Percentiles rank a stretch among this genome's conserved stretches.
phyloP scores from a whole-genome alignment of 23 red algal genomes.

The Gracilaria caudata region DNA sequence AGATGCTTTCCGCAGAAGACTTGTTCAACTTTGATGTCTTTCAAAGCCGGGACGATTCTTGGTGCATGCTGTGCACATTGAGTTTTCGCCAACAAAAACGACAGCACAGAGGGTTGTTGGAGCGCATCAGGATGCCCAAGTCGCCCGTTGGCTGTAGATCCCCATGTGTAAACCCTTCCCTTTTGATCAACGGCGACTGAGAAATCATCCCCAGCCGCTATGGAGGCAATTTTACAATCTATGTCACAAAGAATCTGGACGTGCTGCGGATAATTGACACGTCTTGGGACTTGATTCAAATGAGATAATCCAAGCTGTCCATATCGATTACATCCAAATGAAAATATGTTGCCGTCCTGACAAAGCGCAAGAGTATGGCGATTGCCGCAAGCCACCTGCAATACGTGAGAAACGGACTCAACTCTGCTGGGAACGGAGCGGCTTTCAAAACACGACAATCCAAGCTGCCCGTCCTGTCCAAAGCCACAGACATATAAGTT shows the following conservation, averaged over 20 bases:
- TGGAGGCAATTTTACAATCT: not conserved
- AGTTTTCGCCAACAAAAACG: not conserved
- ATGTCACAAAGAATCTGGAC: not conserved
- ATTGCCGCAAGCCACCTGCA: conserved; percentile 34
- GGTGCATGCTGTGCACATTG: conserved; percentile 10
- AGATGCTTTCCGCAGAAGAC: conserved; percentile 30
- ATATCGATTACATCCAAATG: conserved; percentile 41
- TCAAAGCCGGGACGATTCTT: conserved; percentile 22
- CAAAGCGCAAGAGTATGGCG: conserved; percentile 30
- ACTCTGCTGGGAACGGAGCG: not conserved
- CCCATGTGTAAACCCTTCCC: conserved; percentile 61
- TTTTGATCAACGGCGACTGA: conserved; percentile 48
- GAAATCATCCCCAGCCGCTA: conserved; percentile 61
- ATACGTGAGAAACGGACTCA: not conserved
- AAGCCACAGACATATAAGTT: conserved; percentile 28
- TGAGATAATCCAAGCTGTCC: conserved; percentile 51
- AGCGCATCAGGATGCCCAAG: conserved; percentile 31
- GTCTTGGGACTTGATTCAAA: not conserved
- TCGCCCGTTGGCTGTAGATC: conserved; percentile 12
- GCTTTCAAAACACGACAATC: conserved; percentile 1
- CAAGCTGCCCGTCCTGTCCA: conserved; percentile 39
- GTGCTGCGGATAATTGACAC: conserved; percentile 7
- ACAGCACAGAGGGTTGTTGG: not conserved
- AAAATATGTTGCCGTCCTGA: conserved; percentile 40
- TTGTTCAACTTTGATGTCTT: not conserved